Conservation (phyloP, 148 eudicot genomes). For the Suaeda aralocaspica region DNA sequence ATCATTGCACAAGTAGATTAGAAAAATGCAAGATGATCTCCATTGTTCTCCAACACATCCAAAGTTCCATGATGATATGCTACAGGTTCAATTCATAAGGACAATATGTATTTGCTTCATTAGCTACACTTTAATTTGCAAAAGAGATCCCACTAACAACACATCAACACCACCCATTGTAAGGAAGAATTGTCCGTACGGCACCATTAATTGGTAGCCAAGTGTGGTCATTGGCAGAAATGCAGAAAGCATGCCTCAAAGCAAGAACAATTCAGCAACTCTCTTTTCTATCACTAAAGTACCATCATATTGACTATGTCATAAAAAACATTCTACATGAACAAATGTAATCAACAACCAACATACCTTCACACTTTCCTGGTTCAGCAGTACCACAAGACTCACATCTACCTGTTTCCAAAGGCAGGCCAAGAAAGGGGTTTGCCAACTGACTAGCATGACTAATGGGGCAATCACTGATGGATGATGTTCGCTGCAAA, state of each 20-base stretch:
- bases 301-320: background rate
- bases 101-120: background rate
- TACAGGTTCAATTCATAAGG: background rate
- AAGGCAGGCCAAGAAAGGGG: constrained; percentile 79
- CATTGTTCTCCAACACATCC: background rate
- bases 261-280: background rate
- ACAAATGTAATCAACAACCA: background rate
- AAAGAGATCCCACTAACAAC: background rate
- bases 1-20: background rate
- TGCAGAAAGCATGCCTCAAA: background rate
- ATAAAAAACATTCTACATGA: background rate
- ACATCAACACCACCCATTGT: background rate
- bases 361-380: constrained; percentile 75
- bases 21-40: background rate
- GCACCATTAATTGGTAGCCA: background rate
- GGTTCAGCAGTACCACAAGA: constrained; percentile 81
- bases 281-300: background rate
- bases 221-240: background rate
- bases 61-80: background rate
- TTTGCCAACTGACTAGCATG: constrained; percentile 76
- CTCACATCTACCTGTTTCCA: constrained; percentile 74
- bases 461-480: constrained; percentile 66
- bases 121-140: background rate
- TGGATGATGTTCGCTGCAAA: constrained; percentile 58
- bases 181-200: background rate